Evolutionary conservation across 768 basidiomycete species (phyloP).

Genomic region (Harrya chromipes): DNA sequence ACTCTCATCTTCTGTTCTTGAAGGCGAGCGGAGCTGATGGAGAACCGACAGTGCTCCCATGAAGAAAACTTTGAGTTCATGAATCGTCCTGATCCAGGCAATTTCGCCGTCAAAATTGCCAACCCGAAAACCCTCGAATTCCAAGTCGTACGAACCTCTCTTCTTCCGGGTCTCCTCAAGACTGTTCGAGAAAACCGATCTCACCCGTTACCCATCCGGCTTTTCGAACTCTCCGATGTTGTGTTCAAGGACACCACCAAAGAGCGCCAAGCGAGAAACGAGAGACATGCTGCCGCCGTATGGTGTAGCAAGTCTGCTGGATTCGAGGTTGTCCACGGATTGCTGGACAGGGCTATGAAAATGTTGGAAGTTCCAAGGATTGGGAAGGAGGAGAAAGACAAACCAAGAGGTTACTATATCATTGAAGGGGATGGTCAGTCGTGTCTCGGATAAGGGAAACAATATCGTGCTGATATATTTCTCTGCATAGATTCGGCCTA

Average conservation of each 20-base stretch:
- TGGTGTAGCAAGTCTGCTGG: slow-evolving; percentile 98
- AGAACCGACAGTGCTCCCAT: slow-evolving; percentile 76
- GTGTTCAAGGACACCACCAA: slow-evolving; percentile 78
- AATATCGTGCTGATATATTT: slow-evolving; percentile 4
- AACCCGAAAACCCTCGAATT: slow-evolving; percentile 98
- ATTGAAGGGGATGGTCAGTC: slow-evolving; percentile 78
- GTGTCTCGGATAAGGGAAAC: neutral
- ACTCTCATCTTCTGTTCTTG: neutral
- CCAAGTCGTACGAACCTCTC: slow-evolving; percentile 95
- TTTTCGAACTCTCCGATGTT: slow-evolving; percentile 94
- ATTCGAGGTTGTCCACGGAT: slow-evolving; percentile 94
- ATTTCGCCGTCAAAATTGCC: slow-evolving; percentile 83
- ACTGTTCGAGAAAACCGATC: slow-evolving; percentile 95
- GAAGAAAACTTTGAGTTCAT: slow-evolving; percentile 97
- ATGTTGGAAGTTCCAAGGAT: slow-evolving; percentile 91
- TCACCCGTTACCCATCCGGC: slow-evolving; percentile 85
- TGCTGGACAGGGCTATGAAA: slow-evolving; percentile 93
- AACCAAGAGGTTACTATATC: slow-evolving; percentile 85
- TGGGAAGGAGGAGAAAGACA: slow-evolving; percentile 48
- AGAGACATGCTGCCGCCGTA: slow-evolving; percentile 82
- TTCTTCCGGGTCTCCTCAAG: slow-evolving; percentile 94
- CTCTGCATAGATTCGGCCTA: slow-evolving; percentile 73
- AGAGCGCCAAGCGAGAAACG: slow-evolving; percentile 86
- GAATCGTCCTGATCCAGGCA: slow-evolving; percentile 80
- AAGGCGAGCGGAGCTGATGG: slow-evolving; percentile 2